Percentiles rank a stretch among this genome's conserved stretches.
phyloP scores from a whole-genome alignment of 768 basidiomycete species.

The Wakefieldia striispora region DNA sequence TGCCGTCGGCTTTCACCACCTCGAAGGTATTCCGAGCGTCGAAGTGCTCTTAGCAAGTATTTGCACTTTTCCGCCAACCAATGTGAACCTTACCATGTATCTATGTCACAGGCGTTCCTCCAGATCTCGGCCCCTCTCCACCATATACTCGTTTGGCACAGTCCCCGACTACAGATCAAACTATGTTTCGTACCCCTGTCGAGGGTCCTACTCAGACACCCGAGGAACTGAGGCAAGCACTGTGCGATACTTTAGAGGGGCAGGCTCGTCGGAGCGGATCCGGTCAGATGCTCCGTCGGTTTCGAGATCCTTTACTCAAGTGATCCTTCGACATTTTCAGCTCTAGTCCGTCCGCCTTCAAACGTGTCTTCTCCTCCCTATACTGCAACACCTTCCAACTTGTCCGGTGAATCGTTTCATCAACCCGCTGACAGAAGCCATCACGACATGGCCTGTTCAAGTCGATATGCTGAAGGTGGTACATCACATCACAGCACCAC shows the following conservation, averaged over 20 bases:
- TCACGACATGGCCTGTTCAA: background rate
- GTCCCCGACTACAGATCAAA: background rate
- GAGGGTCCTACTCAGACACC: slow-evolving; percentile 15
- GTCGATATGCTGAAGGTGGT: background rate
- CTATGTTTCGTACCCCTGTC: background rate
- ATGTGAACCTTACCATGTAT: background rate
- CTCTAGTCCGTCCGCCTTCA: background rate
- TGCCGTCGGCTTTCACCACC: background rate
- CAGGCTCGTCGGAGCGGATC: background rate
- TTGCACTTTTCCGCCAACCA: background rate
- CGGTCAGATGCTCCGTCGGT: background rate
- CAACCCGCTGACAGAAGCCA: background rate
- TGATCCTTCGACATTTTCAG: background rate
- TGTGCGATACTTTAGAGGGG: slow-evolving; percentile 8
- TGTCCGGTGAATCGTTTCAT: slow-evolving; percentile 2
- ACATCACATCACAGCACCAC: slow-evolving; percentile 33
- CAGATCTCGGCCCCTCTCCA: slow-evolving; percentile 24
- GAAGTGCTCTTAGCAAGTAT: slow-evolving; percentile 1
- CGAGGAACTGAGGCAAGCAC: slow-evolving; percentile 21
- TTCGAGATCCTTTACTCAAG: background rate
- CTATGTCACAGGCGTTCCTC: background rate
- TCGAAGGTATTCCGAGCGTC: slow-evolving; percentile 7
- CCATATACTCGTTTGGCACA: slow-evolving; percentile 17
- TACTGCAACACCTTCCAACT: background rate
- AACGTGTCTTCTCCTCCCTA: background rate